A percentile compares a stretch with the other conserved stretches of the same genome.
Evolutionary conservation across 257 asterid species (phyloP).

Genomic region (Phtheirospermum japonicum): DNA sequence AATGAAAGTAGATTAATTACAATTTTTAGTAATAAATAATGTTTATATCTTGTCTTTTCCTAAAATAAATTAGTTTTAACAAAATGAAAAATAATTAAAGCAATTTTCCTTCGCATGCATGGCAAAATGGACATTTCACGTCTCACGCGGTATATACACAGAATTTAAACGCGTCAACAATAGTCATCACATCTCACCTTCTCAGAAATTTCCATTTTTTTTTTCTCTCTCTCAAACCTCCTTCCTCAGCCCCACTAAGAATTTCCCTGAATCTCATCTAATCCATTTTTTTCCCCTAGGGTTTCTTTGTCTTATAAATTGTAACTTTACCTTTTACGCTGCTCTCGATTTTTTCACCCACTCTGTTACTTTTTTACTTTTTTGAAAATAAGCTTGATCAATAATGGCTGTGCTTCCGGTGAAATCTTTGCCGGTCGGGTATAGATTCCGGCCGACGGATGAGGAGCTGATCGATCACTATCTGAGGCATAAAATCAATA

Average conservation of each 20-base stretch:
- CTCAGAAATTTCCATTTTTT: slow-evolving; percentile 33
- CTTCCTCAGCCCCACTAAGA: slow-evolving; percentile 41
- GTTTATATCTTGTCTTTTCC: too few species aligned
- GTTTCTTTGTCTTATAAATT: slow-evolving; percentile 23
- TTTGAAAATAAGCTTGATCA: slow-evolving; percentile 14
- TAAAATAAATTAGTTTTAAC: too few species aligned
- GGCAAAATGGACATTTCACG: slow-evolving; percentile 27
- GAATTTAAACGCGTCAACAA: slow-evolving; percentile 41
- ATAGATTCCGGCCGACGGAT: slow-evolving; percentile 88
- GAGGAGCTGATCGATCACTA: slow-evolving; percentile 86
- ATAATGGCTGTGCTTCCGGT: slow-evolving; percentile 57
- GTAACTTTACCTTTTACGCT: slow-evolving; percentile 21
- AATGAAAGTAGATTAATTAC: too few species aligned
- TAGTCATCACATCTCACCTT: slow-evolving; percentile 17
- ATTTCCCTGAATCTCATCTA: slow-evolving; percentile 38
- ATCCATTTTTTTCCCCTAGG: not conserved
- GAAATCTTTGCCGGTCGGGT: slow-evolving; percentile 77
- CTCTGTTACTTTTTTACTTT: not conserved
- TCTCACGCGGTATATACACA: slow-evolving; percentile 60
- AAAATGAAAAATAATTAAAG: not conserved
- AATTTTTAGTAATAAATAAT: too few species aligned
- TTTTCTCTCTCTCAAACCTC: slow-evolving; percentile 22
- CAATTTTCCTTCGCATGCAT: not conserved
- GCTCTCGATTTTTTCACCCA: not conserved
- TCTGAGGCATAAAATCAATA: slow-evolving; percentile 61